Evolutionary conservation across 805 yeast genomes (phyloP).

Genomic region (Candida anglica): DNA sequence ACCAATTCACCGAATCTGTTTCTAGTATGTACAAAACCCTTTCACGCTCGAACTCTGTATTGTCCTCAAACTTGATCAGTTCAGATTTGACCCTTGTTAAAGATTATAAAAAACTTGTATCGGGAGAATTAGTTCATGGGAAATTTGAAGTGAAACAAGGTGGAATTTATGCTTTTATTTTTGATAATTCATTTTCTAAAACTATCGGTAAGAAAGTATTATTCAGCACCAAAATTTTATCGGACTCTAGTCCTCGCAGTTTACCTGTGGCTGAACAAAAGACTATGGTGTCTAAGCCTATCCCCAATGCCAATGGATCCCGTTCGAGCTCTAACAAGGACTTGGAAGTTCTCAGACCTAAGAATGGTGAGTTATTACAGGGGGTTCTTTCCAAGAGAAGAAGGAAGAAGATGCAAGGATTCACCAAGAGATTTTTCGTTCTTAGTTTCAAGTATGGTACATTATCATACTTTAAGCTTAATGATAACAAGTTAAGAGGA

Average conservation of each 20-base stretch:
- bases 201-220: conserved; percentile 77
- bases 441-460: conserved; percentile 81
- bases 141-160: conserved; percentile 53
- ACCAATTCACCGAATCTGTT: conserved; percentile 25
- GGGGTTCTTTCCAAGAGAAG: conserved; percentile 75
- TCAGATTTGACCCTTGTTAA: conserved; percentile 50
- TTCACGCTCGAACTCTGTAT: conserved; percentile 30
- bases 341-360: conserved; percentile 28
- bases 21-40: conserved; percentile 23
- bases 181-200: conserved; percentile 89
- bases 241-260: background rate
- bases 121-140: conserved; percentile 61
- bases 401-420: conserved; percentile 82
- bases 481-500: conserved; percentile 76
- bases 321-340: background rate
- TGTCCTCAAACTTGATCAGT: conserved; percentile 35
- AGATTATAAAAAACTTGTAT: conserved; percentile 49
- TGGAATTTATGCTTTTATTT: conserved; percentile 81
- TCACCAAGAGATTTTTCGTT: conserved; percentile 77
- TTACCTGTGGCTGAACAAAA: too few relatives aligned
- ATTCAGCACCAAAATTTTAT: conserved; percentile 43
- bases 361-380: conserved; percentile 70
- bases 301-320: too few relatives aligned
- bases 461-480: conserved; percentile 74
- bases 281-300: too few relatives aligned